These are phyloP conservation scores for Penicillium sp. DNA, from an alignment of 2,329 filamentous ascomycete species.

Conservation along the genomic window DNA sequence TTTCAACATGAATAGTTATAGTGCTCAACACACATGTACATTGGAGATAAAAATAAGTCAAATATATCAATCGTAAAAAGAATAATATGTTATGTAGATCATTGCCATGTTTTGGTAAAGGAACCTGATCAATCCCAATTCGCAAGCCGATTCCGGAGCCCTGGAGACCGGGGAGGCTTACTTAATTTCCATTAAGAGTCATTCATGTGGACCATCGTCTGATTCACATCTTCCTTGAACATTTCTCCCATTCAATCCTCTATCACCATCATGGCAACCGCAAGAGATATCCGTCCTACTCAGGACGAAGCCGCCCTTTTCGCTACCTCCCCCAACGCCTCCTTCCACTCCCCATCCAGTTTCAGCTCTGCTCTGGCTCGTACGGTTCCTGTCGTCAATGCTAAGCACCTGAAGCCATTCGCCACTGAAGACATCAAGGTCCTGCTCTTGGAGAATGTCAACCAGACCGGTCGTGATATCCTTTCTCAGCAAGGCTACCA, in stretches of 20 bases:
- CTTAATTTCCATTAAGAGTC: conserved; percentile 18
- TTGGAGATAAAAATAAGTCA: too few relatives aligned
- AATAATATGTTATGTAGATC: too few relatives aligned
- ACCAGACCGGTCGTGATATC: conserved; percentile 82
- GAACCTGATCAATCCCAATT: neutral
- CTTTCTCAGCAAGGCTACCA: conserved; percentile 87
- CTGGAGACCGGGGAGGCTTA: conserved; percentile 12
- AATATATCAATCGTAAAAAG: neutral
- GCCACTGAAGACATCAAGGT: conserved; percentile 96
- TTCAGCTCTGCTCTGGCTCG: conserved; percentile 50
- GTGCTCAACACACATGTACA: too few relatives aligned
- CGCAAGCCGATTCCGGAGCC: conserved; percentile 19
- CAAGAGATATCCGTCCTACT: conserved; percentile 37
- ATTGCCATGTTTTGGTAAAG: neutral
- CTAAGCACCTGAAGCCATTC: conserved; percentile 90
- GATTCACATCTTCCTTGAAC: conserved; percentile 11
- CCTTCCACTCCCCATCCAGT: conserved; percentile 72
- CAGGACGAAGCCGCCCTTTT: conserved; percentile 51
- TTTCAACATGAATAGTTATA: too few relatives aligned
- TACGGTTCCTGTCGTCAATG: conserved; percentile 45
- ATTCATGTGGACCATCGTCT: conserved; percentile 1
- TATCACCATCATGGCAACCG: conserved; percentile 29
- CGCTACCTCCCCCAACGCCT: conserved; percentile 71
- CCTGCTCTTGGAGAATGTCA: conserved; percentile 91
- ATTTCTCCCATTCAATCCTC: neutral